Percentiles rank a stretch among this genome's conserved stretches.
phyloP scores from a whole-genome alignment of 1,139 yeast species.

The Pichia sp. region DNA sequence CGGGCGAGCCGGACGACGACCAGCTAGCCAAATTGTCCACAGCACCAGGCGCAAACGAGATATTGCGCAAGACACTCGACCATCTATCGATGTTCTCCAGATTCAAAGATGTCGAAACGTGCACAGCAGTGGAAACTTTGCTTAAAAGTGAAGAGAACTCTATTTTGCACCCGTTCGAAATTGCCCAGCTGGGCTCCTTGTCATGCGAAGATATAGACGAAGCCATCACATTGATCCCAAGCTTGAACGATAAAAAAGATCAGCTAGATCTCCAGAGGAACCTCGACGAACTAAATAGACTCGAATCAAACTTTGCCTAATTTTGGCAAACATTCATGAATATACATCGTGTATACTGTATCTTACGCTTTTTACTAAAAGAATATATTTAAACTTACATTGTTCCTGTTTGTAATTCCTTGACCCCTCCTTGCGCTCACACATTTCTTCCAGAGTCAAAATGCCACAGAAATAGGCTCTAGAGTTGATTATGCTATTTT shows the following conservation, averaged over 20 bases:
- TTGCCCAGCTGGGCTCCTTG: conserved; percentile 89
- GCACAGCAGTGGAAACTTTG: conserved; percentile 87
- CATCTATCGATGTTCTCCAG: conserved; percentile 82
- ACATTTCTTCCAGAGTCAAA: background rate
- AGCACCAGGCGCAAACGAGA: conserved; percentile 57
- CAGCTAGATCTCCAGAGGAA: conserved; percentile 85
- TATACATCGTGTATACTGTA: background rate
- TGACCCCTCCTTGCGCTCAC: background rate
- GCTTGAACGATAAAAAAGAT: conserved; percentile 68
- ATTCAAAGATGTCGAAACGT: conserved; percentile 87
- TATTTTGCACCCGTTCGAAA: conserved; percentile 88
- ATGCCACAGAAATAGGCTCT: background rate
- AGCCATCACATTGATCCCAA: conserved; percentile 90
- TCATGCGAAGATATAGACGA: conserved; percentile 98
- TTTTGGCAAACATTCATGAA: background rate
- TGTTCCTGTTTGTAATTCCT: background rate
- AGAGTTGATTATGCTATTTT: background rate
- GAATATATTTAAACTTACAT: background rate
- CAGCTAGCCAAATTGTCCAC: conserved; percentile 66
- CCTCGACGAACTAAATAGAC: conserved; percentile 77
- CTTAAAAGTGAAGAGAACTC: conserved; percentile 61
- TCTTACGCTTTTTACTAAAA: background rate
- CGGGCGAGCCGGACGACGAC: conserved; percentile 60
- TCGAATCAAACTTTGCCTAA: conserved; percentile 37
- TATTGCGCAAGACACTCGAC: conserved; percentile 86